These are phyloP conservation scores for Infundibulicybe gibba DNA, from an alignment of 768 basidiomycete genomes.

Conservation along the genomic window DNA sequence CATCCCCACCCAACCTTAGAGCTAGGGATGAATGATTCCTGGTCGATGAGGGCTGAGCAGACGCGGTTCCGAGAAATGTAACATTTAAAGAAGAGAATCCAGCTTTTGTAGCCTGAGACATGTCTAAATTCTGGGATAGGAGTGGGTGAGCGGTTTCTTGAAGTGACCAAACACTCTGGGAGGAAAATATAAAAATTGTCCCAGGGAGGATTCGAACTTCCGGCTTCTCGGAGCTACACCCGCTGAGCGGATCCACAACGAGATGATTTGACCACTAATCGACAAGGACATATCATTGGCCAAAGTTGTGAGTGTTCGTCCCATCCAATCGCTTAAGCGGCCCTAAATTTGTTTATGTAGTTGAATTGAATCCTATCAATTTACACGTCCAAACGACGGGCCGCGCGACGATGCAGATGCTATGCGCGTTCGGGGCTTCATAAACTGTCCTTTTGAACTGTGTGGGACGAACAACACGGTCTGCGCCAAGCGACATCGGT, in stretches of 20 bases:
- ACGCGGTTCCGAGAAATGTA: conserved; percentile 80
- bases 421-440: too few relatives aligned
- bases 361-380: too few relatives aligned
- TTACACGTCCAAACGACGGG: too few relatives aligned
- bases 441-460: too few relatives aligned
- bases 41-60: conserved; percentile 76
- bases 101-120: conserved; percentile 1
- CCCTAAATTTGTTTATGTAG: too few relatives aligned
- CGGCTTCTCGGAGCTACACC: conserved; percentile 5
- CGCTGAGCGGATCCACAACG: conserved; percentile 1
- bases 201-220: conserved; percentile 8
- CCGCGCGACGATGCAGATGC: too few relatives aligned
- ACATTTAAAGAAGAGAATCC: conserved; percentile 39
- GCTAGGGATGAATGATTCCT: conserved; percentile 77
- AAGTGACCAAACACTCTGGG: background rate
- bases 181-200: conserved; percentile 2
- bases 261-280: conserved; percentile 8
- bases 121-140: background rate
- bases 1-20: conserved; percentile 59
- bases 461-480: too few relatives aligned
- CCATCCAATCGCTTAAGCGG: too few relatives aligned
- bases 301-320: too few relatives aligned
- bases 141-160: background rate
- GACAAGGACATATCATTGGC: conserved; percentile 3
- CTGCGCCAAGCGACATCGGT: too few relatives aligned